Percentiles rank a stretch among this genome's conserved stretches.
phyloP scores from a whole-genome alignment of 129 eudicot genomes.

The Chrysanthemum lavandulifolium region DNA sequence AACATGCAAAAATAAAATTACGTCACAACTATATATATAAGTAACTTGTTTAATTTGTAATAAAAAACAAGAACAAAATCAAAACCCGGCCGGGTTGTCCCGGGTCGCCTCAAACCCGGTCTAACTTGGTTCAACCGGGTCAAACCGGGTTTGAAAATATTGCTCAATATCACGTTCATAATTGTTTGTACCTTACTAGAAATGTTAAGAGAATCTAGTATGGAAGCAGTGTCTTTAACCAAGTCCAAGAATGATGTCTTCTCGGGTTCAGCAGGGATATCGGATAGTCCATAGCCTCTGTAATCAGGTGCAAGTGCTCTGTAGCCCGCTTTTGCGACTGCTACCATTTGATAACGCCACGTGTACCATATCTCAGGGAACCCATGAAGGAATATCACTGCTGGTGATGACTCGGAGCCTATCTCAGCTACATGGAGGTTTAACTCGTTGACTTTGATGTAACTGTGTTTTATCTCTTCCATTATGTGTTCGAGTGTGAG shows the following conservation, averaged over 20 bases:
- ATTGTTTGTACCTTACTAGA: conserved; percentile 30
- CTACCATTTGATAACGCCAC: conserved; percentile 54
- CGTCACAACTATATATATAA: background rate
- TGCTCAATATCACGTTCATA: background rate
- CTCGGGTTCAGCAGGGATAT: conserved; percentile 27
- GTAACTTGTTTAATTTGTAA: too few relatives aligned
- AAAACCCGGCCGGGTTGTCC: too few relatives aligned
- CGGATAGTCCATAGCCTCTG: conserved; percentile 46
- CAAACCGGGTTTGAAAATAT: too few relatives aligned
- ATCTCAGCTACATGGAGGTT: conserved; percentile 31
- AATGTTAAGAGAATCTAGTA: conserved; percentile 28
- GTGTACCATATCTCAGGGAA: conserved; percentile 62
- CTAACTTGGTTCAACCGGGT: too few relatives aligned
- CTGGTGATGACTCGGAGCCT: conserved; percentile 31
- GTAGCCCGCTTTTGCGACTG: conserved; percentile 38
- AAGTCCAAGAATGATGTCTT: conserved; percentile 28
- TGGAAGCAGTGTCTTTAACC: conserved; percentile 37
- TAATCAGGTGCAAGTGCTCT: conserved; percentile 30
- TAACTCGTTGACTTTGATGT: conserved; percentile 15
- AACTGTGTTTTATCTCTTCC: conserved; percentile 25
- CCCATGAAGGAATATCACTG: conserved; percentile 49
- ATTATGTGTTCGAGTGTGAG: background rate
- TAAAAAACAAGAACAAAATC: too few relatives aligned
- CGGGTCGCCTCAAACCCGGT: too few relatives aligned
- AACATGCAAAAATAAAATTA: too few relatives aligned